Conservation (phyloP, 768 basidiomycete genomes). For the Rhodotorula taiwanensis region DNA sequence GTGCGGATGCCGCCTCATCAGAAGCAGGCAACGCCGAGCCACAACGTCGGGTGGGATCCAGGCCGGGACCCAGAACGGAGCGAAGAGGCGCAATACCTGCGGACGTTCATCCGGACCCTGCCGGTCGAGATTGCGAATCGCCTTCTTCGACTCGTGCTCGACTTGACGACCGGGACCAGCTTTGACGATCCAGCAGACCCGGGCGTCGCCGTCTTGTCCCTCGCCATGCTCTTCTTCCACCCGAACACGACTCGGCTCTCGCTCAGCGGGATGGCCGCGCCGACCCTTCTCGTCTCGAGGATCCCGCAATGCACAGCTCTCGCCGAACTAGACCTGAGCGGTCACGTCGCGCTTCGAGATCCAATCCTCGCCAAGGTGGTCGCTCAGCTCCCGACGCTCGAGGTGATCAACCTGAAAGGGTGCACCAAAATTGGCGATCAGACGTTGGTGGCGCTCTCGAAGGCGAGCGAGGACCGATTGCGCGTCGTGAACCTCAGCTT, state of each 20-base stretch:
- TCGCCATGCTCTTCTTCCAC: conserved; percentile 28
- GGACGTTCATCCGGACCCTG: conserved; percentile 1
- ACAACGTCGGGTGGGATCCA: conserved; percentile 24
- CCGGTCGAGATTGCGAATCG: conserved; percentile 17
- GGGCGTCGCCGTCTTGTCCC: conserved; percentile 12
- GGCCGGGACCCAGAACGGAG: not conserved
- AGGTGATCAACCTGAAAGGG: conserved; percentile 31
- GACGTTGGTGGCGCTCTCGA: conserved; percentile 25
- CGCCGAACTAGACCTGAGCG: conserved; percentile 25
- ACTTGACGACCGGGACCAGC: conserved; percentile 1
- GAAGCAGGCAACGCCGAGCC: too few species aligned
- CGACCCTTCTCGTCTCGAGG: conserved; percentile 23
- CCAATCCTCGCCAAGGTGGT: conserved; percentile 25
- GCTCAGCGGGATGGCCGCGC: conserved; percentile 11
- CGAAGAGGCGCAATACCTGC: not conserved
- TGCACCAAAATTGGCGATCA: conserved; percentile 37
- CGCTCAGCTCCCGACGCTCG: conserved; percentile 19
- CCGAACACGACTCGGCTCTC: conserved; percentile 16
- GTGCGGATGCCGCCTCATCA: not conserved
- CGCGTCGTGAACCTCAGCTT: conserved; percentile 30
- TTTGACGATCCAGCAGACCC: conserved; percentile 9
- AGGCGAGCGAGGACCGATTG: conserved; percentile 16
- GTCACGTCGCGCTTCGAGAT: conserved; percentile 20
- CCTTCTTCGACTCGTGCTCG: conserved; percentile 13
- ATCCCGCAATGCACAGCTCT: conserved; percentile 33